Conservation (phyloP, 2,329 filamentous ascomycete genomes). For the Tolypocladium cylindrosporum region DNA sequence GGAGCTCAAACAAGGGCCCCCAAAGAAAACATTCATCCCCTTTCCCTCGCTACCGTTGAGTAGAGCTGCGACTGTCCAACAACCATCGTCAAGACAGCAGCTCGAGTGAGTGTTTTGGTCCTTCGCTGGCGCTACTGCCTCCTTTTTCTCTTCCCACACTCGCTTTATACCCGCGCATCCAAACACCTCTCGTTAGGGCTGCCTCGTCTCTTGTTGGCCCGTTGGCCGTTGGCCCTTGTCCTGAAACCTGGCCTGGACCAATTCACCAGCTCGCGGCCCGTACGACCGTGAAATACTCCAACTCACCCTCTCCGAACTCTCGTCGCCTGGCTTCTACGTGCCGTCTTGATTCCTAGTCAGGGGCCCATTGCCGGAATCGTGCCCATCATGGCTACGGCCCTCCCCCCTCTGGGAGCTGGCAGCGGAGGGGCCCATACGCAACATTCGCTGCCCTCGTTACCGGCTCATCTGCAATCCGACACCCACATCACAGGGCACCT, state of each 20-base stretch:
- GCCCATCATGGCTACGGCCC: conserved; percentile 50
- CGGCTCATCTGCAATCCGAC: conserved; percentile 70
- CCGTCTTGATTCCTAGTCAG: neutral
- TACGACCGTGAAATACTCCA: neutral
- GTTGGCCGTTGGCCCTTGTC: neutral
- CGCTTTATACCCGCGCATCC: neutral
- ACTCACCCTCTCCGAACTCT: neutral
- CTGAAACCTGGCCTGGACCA: neutral
- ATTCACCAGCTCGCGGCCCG: neutral
- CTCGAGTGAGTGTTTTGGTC: neutral
- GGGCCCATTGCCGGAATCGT: conserved; percentile 20
- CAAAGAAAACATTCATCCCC: conserved; percentile 7
- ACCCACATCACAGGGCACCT: conserved; percentile 74
- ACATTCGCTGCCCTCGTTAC: conserved; percentile 78
- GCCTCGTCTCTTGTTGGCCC: neutral
- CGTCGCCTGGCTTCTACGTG: neutral
- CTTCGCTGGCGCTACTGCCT: neutral
- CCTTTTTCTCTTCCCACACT: neutral
- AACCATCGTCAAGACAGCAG: neutral
- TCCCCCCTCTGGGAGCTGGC: conserved; percentile 37
- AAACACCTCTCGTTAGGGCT: neutral
- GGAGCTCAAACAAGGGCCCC: neutral
- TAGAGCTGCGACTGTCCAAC: neutral
- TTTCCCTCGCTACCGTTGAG: neutral
- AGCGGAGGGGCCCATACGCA: conserved; percentile 62